Base-by-base conservation (phyloP, 805 yeast species). In the Maudiozyma barnettii region DNA sequence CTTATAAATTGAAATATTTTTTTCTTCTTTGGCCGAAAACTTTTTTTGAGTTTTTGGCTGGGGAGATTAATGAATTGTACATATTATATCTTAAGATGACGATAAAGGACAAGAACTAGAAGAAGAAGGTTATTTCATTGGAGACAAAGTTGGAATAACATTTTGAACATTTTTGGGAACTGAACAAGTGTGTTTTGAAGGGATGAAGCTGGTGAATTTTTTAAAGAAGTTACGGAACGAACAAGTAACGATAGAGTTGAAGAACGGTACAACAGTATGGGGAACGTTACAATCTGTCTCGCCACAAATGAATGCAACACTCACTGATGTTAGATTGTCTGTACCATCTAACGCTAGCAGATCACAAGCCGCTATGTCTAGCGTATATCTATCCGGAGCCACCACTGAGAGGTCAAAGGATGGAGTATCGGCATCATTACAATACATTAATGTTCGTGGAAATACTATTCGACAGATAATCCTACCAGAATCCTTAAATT, bases 301-400 rank as follows among this genome's bases (percentile, higher is more conserved):
- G 2, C 96, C 96, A 23, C 77, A 84, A 52, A 90, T 90, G 98
- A 90, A 90, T 65, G 80, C 90, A 41, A 79, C 87, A 4, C 65
- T 90, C 51, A 80, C 84, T 56, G 84, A 84, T 53, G 91, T 86
- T 43, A 84, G 82, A 55, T 79, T 91, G 76, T 80, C 90, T 2
- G 74, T 84, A 40, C 62, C 66, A 20, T 36, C 51, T 4, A 51
- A 46, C 21, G 50, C 45, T 14, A 46, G 55, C 7, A 46, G 46
- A 41, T 56, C 60, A 5, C 54, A 58, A 18, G 42, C 40, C 41
- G 62, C 65, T 1, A 39, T 59, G 49, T 58, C 63, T 5, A 55
- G 59, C 19, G 45, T 61, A 5, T 56, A 54, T 43, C 45, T 61
- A 38, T 48, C 57, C 13, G 54, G 54, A 22, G 56, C 57, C 8